phyloP scores from a whole-genome alignment of 176 grass and related monocot species.

The Bothriochloa decipiens region DNA sequence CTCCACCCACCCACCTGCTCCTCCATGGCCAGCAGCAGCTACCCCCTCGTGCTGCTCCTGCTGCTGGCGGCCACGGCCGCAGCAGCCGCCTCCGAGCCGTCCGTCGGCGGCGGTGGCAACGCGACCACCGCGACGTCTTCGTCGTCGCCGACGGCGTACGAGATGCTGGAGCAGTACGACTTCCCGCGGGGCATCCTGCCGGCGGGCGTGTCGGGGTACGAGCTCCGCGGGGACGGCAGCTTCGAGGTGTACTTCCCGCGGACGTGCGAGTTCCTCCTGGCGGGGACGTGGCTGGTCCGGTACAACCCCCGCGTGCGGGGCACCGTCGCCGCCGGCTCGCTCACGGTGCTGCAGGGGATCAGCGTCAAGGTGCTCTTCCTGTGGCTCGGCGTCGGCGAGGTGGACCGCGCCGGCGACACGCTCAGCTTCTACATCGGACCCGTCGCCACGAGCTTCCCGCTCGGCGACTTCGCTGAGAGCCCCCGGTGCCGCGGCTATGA shows the following conservation, averaged over 20 bases:
- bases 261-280: slow-evolving; percentile 32
- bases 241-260: slow-evolving; percentile 59
- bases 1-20: neutral
- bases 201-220: slow-evolving; percentile 57
- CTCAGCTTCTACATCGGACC: slow-evolving; percentile 30
- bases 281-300: slow-evolving; percentile 31
- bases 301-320: slow-evolving; percentile 50
- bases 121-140: neutral
- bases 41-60: slow-evolving; percentile 19
- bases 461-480: slow-evolving; percentile 8
- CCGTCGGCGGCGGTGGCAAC: neutral
- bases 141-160: slow-evolving; percentile 55
- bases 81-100: neutral
- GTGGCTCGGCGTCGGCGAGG: slow-evolving; percentile 29
- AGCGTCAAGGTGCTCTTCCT: slow-evolving; percentile 28
- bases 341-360: slow-evolving; percentile 13
- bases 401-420: slow-evolving; percentile 20
- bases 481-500: slow-evolving; percentile 52
- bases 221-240: slow-evolving; percentile 38
- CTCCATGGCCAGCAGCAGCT: slow-evolving; percentile 13
- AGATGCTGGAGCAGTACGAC: slow-evolving; percentile 70
- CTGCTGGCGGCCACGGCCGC: neutral
- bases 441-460: neutral
- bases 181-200: slow-evolving; percentile 73
- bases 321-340: neutral